Base-by-base conservation (phyloP, 331 rosid species). In the Spiraea crenata region DNA sequence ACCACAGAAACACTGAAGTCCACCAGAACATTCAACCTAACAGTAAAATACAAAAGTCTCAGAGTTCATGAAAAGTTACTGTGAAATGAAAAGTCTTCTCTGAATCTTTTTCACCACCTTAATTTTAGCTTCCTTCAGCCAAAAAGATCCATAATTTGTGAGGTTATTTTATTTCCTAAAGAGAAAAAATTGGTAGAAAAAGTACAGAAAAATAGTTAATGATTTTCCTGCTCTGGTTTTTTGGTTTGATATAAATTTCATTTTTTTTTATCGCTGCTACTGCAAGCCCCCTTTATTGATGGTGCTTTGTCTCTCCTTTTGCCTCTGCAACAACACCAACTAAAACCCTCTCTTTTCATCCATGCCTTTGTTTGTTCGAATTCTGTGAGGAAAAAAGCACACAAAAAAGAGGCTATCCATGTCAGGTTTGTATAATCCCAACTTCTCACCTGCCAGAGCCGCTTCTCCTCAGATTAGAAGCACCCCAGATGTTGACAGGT, bases 371-470 rank as follows among this genome's bases (percentile, higher is more conserved):
- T 57, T 62, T 70, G 61, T 77, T 57, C 82, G 57, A 73, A 57
- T 81, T 83, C 80, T 77, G 74, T 60, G 74, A 67, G 77, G 74
- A 67, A 75, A 60, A 70, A 74, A 79, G 70, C 68, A 70, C 47
- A 62, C 54, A 69, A 74, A 72, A 73, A 74, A 84, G 31, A 25
- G 31, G 1, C 31, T 25, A 25, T 25, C 76, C 75, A 92, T 92
- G 98, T 92, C 96, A 72, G 98, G 98, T 65, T 81, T 92, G 90
- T 92, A 92, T 73, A 90, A 87, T 81, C 84, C 91, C 68, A 92
- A 92, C 85, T 92, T 90, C 88, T 92, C 98, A 42, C 98, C 92
- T 47, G 96, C 92, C 63, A 90, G 98, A 86, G 95, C 98, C 49
- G 98, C 84, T 80, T 92, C 98, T 70, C 96, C 98, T 40, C 98